A percentile compares a stretch with the other conserved stretches of the same genome.
phyloP scores from a whole-genome alignment of 257 asterid species.

The Cruciata laevipes region DNA sequence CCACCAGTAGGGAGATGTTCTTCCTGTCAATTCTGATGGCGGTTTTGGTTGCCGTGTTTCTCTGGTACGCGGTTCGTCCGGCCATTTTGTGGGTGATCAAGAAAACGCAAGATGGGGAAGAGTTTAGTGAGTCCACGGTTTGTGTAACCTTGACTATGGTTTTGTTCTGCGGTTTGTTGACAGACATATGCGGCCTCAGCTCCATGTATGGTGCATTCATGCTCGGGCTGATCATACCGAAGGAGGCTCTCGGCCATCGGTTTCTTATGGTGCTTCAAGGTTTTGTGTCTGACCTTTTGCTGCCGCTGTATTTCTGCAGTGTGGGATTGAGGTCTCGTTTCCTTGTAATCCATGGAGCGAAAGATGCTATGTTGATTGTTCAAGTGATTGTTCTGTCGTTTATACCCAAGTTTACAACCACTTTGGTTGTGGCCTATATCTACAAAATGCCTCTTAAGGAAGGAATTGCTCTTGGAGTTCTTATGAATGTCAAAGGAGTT shows the following conservation, averaged over 20 bases:
- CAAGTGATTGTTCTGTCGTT: constrained; percentile 9
- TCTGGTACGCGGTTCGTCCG: constrained; percentile 15
- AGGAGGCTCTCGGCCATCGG: constrained; percentile 17
- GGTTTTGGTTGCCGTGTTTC: background rate
- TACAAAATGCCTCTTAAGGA: constrained; percentile 13
- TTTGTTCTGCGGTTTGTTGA: constrained; percentile 21
- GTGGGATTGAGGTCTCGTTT: constrained; percentile 18
- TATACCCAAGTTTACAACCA: constrained; percentile 16
- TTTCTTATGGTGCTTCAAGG: constrained; percentile 21
- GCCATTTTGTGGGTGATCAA: constrained; percentile 18
- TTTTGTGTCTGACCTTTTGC: constrained; percentile 18
- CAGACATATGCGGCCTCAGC: constrained; percentile 20
- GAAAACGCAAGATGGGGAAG: constrained; percentile 18
- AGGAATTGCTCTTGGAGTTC: constrained; percentile 20
- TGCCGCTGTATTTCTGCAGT: constrained; percentile 17
- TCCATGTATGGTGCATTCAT: constrained; percentile 32
- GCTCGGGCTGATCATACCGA: constrained; percentile 22
- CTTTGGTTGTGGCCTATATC: constrained; percentile 15
- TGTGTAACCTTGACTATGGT: constrained; percentile 21
- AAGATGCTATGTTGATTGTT: constrained; percentile 3
- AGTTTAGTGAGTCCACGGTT: constrained; percentile 16
- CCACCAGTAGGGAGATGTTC: constrained; percentile 1
- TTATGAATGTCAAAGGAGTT: constrained; percentile 22
- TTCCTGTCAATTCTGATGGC: constrained; percentile 14
- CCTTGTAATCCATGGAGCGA: background rate